These are phyloP conservation scores for Didymella pinodella DNA, from an alignment of 2,329 filamentous ascomycete genomes.

Conservation along the genomic window DNA sequence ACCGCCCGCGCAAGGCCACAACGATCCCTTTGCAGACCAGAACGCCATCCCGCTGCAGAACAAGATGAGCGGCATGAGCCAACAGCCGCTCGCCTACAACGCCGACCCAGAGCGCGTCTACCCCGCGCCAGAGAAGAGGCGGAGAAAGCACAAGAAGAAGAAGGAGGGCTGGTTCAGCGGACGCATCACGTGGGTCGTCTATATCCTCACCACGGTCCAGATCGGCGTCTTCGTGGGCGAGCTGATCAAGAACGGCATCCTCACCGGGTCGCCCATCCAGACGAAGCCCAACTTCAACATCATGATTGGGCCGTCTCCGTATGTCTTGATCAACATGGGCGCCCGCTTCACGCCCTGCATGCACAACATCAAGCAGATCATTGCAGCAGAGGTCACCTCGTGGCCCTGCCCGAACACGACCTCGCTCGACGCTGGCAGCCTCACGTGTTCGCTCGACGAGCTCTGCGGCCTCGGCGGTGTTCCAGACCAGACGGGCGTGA, in stretches of 20 bases:
- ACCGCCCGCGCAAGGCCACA: conserved; percentile 59
- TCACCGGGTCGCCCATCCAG: conserved; percentile 80
- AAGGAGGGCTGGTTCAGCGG: conserved; percentile 65
- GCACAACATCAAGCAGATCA: conserved; percentile 77
- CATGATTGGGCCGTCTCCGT: conserved; percentile 93
- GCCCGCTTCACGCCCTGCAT: conserved; percentile 93
- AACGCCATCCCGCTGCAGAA: conserved; percentile 58
- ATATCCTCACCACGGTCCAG: conserved; percentile 78
- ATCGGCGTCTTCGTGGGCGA: conserved; percentile 88
- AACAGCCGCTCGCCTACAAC: conserved; percentile 49
- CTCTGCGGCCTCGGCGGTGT: conserved; percentile 86
- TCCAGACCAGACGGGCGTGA: conserved; percentile 66
- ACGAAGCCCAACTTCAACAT: conserved; percentile 89
- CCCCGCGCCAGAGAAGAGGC: conserved; percentile 29
- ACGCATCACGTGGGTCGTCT: conserved; percentile 80
- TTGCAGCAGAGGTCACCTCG: conserved; percentile 59
- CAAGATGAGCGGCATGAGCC: conserved; percentile 50
- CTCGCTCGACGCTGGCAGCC: conserved; percentile 65
- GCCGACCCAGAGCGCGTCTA: conserved; percentile 53
- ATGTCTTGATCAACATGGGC: conserved; percentile 96
- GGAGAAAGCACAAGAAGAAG: conserved; percentile 46
- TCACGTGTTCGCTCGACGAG: conserved; percentile 75
- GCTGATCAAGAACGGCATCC: conserved; percentile 77
- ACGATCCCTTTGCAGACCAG: conserved; percentile 62
- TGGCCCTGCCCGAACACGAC: conserved; percentile 82